Evolutionary conservation across 2,329 filamentous ascomycete species (phyloP), one percentile per base, ranked within the genome.

Genomic region (Fusarium veterinarium): DNA sequence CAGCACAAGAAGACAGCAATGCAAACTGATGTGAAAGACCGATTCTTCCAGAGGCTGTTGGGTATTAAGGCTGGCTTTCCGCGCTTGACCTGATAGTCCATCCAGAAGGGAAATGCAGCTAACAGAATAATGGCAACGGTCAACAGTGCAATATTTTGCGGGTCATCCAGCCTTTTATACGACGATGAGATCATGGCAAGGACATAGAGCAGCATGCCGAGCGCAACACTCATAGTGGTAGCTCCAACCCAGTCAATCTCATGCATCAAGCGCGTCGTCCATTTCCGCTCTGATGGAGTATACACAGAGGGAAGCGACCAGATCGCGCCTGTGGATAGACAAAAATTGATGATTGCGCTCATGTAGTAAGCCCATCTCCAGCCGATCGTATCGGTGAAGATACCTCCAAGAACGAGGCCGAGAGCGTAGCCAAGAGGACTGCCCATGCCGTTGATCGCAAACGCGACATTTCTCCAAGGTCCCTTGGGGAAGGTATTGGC

Each of bases 21-120:
- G 66, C 89, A 91, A 12, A 89, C 84, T 2, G 82, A 83, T 0
- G 87, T 86, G 69, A 91, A 91, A 5, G 86, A 80, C 0, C 80
- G 77, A 35, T 89, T 90, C 7, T 80, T 83, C 90, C 89, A 91
- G 0, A 91, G 79, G 0, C 83, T 84, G 69, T 91, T 91, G 0
- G 90, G 89, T 8, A 91, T 90, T 6, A 91, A 76, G 0, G 89
- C 89, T 19, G 89, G 86, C 11, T 83, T 82, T 5, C 81, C 80
- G 2, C 80, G 77, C 11, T 79, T 83, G 33, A 86, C 85, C 58
- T 88, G 89, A 5, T 82, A 80, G 4, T 82, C 79, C 64, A 89
- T 86, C 89, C 89, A 91, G 25, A 85, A 75, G 2, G 87, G 82
- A 65, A 91, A 91, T 0, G 78, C 76, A 0, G 83, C 84, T 1